Conservation (phyloP, 2,329 filamentous ascomycete genomes). For the Didymella glomerata region DNA sequence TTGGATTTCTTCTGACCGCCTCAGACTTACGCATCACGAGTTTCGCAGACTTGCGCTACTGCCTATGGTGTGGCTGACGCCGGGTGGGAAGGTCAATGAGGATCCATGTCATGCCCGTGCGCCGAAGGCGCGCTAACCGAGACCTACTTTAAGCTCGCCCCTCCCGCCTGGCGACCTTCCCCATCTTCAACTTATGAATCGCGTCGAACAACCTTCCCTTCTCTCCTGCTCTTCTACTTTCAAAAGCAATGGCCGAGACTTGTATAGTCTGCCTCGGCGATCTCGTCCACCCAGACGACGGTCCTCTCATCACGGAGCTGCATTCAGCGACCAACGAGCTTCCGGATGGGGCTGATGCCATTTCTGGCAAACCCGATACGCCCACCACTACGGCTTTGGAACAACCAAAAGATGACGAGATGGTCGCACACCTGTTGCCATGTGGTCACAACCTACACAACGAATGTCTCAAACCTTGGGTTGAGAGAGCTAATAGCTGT, state of each 20-base stretch:
- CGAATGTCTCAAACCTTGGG: conserved; percentile 91
- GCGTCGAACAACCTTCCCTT: conserved; percentile 35
- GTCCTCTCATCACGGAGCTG: conserved; percentile 36
- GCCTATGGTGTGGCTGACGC: conserved; percentile 36
- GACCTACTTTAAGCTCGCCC: conserved; percentile 36
- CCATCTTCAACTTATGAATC: conserved; percentile 49
- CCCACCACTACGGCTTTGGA: conserved; percentile 40
- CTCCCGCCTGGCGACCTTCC: conserved; percentile 43
- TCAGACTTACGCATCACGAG: conserved; percentile 23
- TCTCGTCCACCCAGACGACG: conserved; percentile 67
- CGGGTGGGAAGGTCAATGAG: conserved; percentile 22
- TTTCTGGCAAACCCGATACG: conserved; percentile 30
- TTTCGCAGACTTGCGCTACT: conserved; percentile 30
- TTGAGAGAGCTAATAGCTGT: conserved; percentile 95
- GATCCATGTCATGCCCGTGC: conserved; percentile 24
- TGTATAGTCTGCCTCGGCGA: conserved; percentile 78
- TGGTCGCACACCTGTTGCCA: conserved; percentile 70
- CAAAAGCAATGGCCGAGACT: conserved; percentile 66
- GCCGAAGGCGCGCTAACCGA: conserved; percentile 27
- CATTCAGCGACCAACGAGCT: conserved; percentile 39
- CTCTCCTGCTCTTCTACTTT: conserved; percentile 30
- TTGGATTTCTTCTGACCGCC: not conserved
- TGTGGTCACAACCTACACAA: conserved; percentile 95
- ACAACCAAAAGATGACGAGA: conserved; percentile 55
- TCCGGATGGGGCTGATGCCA: conserved; percentile 38